These are phyloP conservation scores for Styphnolobium japonicum DNA, from an alignment of 306 rosid species.

Conservation along the genomic window DNA sequence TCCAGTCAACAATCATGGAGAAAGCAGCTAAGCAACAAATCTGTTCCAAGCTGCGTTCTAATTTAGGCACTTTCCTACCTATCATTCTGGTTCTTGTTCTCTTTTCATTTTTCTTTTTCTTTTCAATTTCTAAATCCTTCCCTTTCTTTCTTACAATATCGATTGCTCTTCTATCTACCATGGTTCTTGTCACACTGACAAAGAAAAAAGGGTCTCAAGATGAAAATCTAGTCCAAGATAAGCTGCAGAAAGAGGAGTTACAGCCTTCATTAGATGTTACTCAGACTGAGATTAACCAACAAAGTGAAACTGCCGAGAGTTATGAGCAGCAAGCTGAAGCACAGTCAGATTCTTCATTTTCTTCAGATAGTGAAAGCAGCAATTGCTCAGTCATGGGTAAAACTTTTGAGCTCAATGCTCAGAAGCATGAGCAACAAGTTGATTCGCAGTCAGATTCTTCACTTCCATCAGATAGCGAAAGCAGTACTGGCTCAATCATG, in stretches of 20 bases:
- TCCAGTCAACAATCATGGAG: slow-evolving; percentile 36
- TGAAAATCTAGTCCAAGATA: slow-evolving; percentile 19
- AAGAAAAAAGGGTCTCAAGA: slow-evolving; percentile 34
- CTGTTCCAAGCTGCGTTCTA: slow-evolving; percentile 21
- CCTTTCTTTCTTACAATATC: slow-evolving; percentile 40
- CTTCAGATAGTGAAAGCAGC: slow-evolving; percentile 52
- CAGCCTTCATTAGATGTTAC: slow-evolving; percentile 7
- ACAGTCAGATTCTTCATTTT: slow-evolving; percentile 21
- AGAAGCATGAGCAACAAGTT: slow-evolving; percentile 12
- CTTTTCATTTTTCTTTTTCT: slow-evolving; percentile 29
- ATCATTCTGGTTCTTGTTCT: slow-evolving; percentile 34
- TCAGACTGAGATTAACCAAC: slow-evolving; percentile 17
- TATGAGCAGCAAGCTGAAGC: slow-evolving; percentile 32
- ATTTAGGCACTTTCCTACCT: slow-evolving; percentile 17
- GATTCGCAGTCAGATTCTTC: slow-evolving; percentile 34
- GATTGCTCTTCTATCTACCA: slow-evolving; percentile 36
- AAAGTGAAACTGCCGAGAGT: slow-evolving; percentile 25
- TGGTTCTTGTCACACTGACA: slow-evolving; percentile 40
- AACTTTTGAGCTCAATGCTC: slow-evolving; percentile 27
- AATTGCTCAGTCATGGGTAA: slow-evolving; percentile 30
- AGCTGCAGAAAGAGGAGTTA: neutral
- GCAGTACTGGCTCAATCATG: slow-evolving; percentile 36
- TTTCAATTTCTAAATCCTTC: slow-evolving; percentile 34
- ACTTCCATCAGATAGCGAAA: slow-evolving; percentile 52
- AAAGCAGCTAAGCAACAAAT: slow-evolving; percentile 29